phyloP scores from a whole-genome alignment of 2,329 filamentous ascomycete genomes.

The Cylindrodendrum hubeiense region DNA sequence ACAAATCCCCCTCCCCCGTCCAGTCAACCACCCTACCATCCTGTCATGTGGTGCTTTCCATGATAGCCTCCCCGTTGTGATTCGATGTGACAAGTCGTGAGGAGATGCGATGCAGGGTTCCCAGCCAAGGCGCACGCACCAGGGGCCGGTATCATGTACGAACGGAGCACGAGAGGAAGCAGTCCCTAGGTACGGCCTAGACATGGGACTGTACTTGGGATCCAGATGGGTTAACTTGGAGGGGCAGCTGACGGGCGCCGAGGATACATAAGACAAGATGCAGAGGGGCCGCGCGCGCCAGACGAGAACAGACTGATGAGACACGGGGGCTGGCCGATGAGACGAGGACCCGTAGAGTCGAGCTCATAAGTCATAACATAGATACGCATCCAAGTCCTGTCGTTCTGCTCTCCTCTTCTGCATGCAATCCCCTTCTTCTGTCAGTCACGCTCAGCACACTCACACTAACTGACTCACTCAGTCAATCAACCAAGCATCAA shows the following conservation, averaged over 20 bases:
- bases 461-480: neutral
- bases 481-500: neutral
- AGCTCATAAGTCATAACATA: neutral
- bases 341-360: conserved; percentile 5
- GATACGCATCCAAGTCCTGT: neutral
- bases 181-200: neutral
- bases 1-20: neutral
- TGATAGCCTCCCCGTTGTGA: neutral
- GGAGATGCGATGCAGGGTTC: conserved; percentile 15
- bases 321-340: conserved; percentile 9
- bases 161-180: neutral
- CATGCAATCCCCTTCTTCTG: neutral
- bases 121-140: neutral
- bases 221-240: conserved; percentile 13
- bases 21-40: neutral
- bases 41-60: conserved; percentile 1
- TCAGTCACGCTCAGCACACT: neutral
- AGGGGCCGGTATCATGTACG: neutral
- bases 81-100: conserved; percentile 7
- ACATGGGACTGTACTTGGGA: neutral
- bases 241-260: conserved; percentile 5
- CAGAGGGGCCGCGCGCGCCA: neutral
- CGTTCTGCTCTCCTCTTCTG: neutral
- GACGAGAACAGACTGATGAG: conserved; percentile 14
- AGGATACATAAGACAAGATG: neutral